Evolutionary conservation across 2,329 filamentous ascomycete species (phyloP), one percentile per base, ranked within the genome.

Genomic region (Ophiostoma tasmaniense): DNA sequence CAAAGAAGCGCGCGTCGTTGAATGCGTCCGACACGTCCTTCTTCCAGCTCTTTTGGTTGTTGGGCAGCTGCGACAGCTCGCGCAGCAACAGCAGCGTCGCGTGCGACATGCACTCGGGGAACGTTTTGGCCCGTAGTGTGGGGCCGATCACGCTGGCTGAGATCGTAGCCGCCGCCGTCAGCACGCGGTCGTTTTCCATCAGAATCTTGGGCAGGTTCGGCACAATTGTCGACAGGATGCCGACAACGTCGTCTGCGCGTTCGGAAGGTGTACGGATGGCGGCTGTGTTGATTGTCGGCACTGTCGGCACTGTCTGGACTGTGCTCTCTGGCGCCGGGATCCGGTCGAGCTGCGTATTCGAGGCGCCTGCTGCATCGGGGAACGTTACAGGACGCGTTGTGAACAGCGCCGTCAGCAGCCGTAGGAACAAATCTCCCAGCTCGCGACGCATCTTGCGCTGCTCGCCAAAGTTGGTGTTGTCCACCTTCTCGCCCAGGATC

Each of bases 391-490:
- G 92, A 55, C 92, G 87, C 10, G 92, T 96, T 0, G 95, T 97
- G 76, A 98, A 97, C 2, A 96, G 90, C n/a, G 94, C 95, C 3
- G 93, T 91, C 17, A 99, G 83, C 1, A 99, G 85, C 20, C 93
- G 86, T 14, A 95, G 83, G 76, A 98, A 96, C 0, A 97, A 84
- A 75, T 99, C 95, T 30, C 91, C 91, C 22, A 98, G 82, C 71
- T 98, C 94, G 76, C 90, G 87, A 71, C 93, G 87, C 92, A 97
- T 97, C 78, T 90, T 93, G 67, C 89, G 86, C 79, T 97, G 92
- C 79, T 98, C 94, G 42, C 94, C 94, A 79, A 97, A 98, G 74
- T 93, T 97, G 14, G 94, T 99, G 74, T 99, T 97, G 77, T 97
- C 93, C 66, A 98, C 90, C 81, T 99, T 99, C 76, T 95, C 90